Evolutionary conservation across 2,329 filamentous ascomycete genomes (phyloP), one percentile per base, ranked within the genome.

Genomic region (Diaporthe vexans): DNA sequence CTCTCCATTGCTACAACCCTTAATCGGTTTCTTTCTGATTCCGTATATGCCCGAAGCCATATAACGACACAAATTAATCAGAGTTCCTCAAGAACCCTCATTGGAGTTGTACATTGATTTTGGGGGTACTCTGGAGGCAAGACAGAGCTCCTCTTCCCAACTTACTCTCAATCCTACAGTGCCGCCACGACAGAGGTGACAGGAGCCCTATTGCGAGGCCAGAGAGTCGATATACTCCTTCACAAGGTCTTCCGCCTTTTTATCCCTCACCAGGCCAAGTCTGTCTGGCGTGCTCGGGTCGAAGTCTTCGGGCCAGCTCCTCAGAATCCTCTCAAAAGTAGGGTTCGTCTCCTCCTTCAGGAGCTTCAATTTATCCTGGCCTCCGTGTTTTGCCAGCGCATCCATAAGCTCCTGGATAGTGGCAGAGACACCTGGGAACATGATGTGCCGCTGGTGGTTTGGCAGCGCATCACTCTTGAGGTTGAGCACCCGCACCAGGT

Each of bases 361-460:
- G 19, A 89, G 81, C 71, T 81, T 81, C 77, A 91, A 78, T 79
- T 85, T 87, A 68, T 91, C 88, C 80, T 86, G 83, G 0, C 90
- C 90, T 13, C 88, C 90, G 58, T 90, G 84, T 77, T 85, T 86
- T 68, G 85, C 87, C 77, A 92, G 79, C 35, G 88, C 89, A 79
- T 91, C 89, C 83, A 91, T 84, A 83, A 92, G 86, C 78, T 91
- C 87, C 81, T 91, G 87, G n/a, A 90, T 84, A 46, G 86, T 90
- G 4, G 90, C 87, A 57, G 87, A 85, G 73, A 90, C 79, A 76
- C 90, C 90, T 0, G 90, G 90, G 51, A 91, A 83, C 79, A 91
- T 91, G 71, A 92, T 84, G 65, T 88, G 86, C 29, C 90, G 84
- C 59, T 86, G 85, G 83, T 87, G 82, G 75, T 71, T 73, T 15